Percentiles rank a stretch among this genome's conserved stretches.
Conservation (phyloP, 768 basidiomycete species). For the Clitopilus passeckerianus region DNA sequence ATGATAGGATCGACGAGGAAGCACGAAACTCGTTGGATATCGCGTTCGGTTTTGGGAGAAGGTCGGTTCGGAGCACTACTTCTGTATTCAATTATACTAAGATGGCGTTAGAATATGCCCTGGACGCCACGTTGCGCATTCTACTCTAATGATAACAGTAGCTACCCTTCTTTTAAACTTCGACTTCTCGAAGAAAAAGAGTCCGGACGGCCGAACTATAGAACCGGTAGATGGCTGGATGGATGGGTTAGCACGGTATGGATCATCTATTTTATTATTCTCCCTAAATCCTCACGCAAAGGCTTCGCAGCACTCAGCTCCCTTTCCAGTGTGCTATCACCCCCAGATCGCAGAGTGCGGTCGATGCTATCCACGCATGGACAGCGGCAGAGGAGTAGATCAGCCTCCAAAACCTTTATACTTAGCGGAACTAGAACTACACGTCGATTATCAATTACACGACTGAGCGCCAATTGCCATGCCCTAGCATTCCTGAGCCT, state of each 20-base stretch:
- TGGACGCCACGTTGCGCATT: constrained; percentile 16
- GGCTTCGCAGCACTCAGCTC: neutral
- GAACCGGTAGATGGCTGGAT: constrained; percentile 3
- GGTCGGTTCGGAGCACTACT: constrained; percentile 6
- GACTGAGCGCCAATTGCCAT: no score
- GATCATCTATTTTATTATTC: neutral
- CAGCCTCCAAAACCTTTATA: no score
- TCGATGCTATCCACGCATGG: neutral
- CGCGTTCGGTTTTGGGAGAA: constrained; percentile 18
- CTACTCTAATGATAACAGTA: constrained; percentile 18
- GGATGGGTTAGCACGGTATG: neutral
- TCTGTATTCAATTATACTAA: no score
- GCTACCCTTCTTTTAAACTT: constrained; percentile 19
- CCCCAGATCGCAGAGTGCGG: neutral
- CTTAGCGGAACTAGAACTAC: no score
- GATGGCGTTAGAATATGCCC: constrained; percentile 7
- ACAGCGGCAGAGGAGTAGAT: neutral
- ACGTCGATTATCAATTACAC: no score
- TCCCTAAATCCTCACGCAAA: neutral
- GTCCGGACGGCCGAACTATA: constrained; percentile 13
- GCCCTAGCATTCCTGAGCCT: no score
- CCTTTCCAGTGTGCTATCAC: neutral
- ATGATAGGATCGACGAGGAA: constrained; percentile 12
- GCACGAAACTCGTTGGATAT: constrained; percentile 5
- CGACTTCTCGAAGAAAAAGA: constrained; percentile 16